phyloP scores from a whole-genome alignment of 78 protist species.

The Dictyostelium intermedium region DNA sequence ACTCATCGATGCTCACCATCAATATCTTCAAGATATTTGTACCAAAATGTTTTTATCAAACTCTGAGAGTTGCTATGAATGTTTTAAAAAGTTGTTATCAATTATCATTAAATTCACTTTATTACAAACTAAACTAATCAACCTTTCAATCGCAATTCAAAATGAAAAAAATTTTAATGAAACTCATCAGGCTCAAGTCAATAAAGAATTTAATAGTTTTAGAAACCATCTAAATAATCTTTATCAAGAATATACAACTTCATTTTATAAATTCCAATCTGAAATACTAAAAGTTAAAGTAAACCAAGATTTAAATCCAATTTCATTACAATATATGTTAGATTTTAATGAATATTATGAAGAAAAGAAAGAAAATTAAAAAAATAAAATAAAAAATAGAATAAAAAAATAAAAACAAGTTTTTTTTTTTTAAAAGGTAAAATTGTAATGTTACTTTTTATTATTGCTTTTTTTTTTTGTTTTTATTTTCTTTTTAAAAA shows the following conservation, averaged over 20 bases:
- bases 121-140: background rate
- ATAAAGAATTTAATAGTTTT: conserved; percentile 10
- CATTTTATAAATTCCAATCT: conserved; percentile 12
- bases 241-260: conserved; percentile 3
- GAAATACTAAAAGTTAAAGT: conserved; percentile 24
- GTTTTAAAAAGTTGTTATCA: conserved; percentile 4
- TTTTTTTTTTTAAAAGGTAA: background rate
- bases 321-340: conserved; percentile 51
- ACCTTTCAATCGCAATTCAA: conserved; percentile 12
- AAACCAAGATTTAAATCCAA: conserved; percentile 67
- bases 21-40: conserved; percentile 51
- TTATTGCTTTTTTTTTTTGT: background rate
- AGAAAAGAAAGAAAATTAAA: background rate
- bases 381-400: background rate
- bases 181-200: background rate
- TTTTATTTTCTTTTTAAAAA: background rate
- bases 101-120: conserved; percentile 26
- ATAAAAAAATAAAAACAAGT: background rate
- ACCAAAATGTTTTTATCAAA: conserved; percentile 29
- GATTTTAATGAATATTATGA: conserved; percentile 69
- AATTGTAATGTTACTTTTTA: background rate
- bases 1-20: conserved; percentile 68
- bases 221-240: background rate
- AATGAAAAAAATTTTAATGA: background rate
- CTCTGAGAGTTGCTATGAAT: conserved; percentile 34